phyloP scores from a whole-genome alignment of 2,329 filamentous ascomycete genomes.

The Verticillium tricorpus region DNA sequence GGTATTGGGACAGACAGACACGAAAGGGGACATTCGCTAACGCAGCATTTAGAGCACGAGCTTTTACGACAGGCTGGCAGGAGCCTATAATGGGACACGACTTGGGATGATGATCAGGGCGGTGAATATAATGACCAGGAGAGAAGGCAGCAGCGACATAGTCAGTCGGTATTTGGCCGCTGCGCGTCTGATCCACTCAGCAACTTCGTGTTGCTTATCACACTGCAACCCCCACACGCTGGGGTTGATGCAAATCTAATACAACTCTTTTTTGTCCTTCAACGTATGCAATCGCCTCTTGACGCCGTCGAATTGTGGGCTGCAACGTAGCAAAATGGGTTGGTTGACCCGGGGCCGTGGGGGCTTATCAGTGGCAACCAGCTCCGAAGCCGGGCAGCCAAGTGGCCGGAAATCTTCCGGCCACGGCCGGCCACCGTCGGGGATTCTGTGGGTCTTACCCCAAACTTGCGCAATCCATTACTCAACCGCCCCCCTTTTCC shows the following conservation, averaged over 20 bases:
- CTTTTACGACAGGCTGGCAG: not conserved
- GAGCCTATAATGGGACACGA: not conserved
- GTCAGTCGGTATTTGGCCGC: not conserved
- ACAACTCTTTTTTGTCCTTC: not conserved
- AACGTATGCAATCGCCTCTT: not conserved
- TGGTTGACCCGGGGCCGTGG: not conserved
- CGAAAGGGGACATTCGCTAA: not conserved
- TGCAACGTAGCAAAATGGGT: not conserved
- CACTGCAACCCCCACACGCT: not conserved
- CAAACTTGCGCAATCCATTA: conserved; percentile 5
- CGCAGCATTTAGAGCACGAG: not conserved
- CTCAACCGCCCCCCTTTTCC: conserved; percentile 7
- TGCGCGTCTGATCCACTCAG: not conserved
- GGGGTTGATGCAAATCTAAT: not conserved
- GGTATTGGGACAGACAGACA: too few species aligned
- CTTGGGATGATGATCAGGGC: not conserved
- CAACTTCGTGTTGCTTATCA: not conserved
- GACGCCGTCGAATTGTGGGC: not conserved
- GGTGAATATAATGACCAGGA: not conserved
- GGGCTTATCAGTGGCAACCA: not conserved
- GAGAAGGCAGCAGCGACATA: not conserved
- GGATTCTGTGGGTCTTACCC: conserved; percentile 4
- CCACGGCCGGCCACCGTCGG: conserved; percentile 12
- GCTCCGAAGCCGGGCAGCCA: conserved; percentile 2
- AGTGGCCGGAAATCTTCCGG: conserved; percentile 14